phyloP scores from a whole-genome alignment of 108 stramenopile species.

The Stephanodiscus minutulus region DNA sequence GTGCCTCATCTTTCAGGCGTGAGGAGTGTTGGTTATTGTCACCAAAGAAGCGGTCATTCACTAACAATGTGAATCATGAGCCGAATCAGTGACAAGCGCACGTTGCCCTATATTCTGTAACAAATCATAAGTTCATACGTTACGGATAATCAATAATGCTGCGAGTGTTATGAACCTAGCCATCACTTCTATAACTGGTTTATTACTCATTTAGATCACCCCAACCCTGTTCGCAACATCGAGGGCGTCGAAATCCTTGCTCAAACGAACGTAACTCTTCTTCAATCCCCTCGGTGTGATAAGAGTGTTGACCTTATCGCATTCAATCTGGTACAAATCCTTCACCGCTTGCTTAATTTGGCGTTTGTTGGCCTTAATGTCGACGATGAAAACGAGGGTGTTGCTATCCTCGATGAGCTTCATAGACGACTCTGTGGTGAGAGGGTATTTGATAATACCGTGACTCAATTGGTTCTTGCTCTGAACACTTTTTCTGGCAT shows the following conservation, averaged over 20 bases:
- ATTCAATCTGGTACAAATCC: slow-evolving; percentile 96
- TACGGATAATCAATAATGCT: no score
- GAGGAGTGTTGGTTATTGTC: no score
- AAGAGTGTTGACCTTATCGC: slow-evolving; percentile 98
- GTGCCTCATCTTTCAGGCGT: no score
- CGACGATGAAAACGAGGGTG: slow-evolving; percentile 99
- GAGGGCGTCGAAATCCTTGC: slow-evolving; percentile 98
- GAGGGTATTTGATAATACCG: slow-evolving; percentile 97
- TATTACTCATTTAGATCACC: slow-evolving; percentile 86
- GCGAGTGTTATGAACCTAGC: no score
- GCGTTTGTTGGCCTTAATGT: slow-evolving; percentile 98
- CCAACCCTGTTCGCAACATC: slow-evolving; percentile 99
- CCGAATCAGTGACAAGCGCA: no score
- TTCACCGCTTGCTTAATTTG: slow-evolving; percentile 99
- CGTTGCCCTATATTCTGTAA: no score
- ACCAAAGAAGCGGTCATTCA: no score
- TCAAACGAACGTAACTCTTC: slow-evolving; percentile 98
- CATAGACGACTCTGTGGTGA: slow-evolving; percentile 99
- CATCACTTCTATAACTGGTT: slow-evolving; percentile 3
- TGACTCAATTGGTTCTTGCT: slow-evolving; percentile 77
- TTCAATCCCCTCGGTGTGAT: slow-evolving; percentile 98
- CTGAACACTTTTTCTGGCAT: slow-evolving; percentile 76
- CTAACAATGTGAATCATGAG: no score
- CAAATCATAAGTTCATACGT: no score
- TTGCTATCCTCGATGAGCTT: slow-evolving; percentile 99